phyloP scores from a whole-genome alignment of 495 filamentous ascomycete species.

The Neurospora hispaniola region DNA sequence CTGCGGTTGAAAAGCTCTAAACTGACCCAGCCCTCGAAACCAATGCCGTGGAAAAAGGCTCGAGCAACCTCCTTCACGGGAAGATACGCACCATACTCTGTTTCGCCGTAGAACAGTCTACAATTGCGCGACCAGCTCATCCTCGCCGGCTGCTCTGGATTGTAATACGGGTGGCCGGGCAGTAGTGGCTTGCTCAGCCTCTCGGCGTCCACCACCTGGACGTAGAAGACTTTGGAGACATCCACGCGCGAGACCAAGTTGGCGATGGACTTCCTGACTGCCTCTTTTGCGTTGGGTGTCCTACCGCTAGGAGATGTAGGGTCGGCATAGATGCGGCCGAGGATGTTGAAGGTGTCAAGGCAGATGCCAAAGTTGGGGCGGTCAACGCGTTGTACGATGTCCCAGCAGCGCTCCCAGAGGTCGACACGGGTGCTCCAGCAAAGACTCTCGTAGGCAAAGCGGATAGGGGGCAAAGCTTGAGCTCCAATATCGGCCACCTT shows the following conservation, averaged over 20 bases:
- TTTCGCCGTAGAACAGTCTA: conserved; percentile 64
- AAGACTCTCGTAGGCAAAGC: conserved; percentile 68
- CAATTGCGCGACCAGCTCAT: conserved; percentile 82
- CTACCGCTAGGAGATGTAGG: conserved; percentile 44
- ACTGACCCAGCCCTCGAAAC: conserved; percentile 68
- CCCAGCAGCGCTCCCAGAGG: conserved; percentile 63
- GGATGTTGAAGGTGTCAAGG: conserved; percentile 75
- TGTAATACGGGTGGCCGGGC: conserved; percentile 52
- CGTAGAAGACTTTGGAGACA: conserved; percentile 61
- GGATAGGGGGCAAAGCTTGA: conserved; percentile 42
- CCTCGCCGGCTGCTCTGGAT: conserved; percentile 48
- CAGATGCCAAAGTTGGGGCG: conserved; percentile 68
- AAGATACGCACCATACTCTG: conserved; percentile 59
- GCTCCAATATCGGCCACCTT: conserved; percentile 56
- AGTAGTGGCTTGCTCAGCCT: conserved; percentile 48
- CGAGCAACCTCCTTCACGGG: conserved; percentile 52
- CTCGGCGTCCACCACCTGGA: conserved; percentile 73
- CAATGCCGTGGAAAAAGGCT: conserved; percentile 52
- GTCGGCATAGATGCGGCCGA: conserved; percentile 63
- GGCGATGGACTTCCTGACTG: conserved; percentile 46
- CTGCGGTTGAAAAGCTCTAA: conserved; percentile 67
- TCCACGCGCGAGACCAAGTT: conserved; percentile 48
- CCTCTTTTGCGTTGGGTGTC: conserved; percentile 46
- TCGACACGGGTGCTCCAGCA: conserved; percentile 65
- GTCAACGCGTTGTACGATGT: conserved; percentile 54